Conservation (phyloP, 78 protist genomes). For the Diacronema lutheri region DNA sequence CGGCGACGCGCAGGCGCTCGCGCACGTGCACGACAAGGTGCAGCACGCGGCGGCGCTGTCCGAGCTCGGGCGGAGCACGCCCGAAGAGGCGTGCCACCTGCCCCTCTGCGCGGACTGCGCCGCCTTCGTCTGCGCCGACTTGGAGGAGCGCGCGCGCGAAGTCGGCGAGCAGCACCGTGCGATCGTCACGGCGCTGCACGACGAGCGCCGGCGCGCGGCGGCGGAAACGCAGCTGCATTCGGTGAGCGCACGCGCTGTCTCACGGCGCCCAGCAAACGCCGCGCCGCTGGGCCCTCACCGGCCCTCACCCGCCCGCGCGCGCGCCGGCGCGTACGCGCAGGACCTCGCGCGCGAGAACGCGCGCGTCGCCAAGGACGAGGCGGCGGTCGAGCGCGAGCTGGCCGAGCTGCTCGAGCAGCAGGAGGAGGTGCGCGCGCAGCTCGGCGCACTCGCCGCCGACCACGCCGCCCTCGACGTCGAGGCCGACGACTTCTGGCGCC, state of each 20-base stretch:
- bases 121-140: background rate
- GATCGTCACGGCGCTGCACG: background rate
- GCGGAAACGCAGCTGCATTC: background rate
- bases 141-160: background rate
- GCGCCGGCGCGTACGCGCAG: too few relatives aligned
- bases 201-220: background rate
- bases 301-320: background rate
- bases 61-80: too few relatives aligned
- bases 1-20: too few relatives aligned
- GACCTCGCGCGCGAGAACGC: too few relatives aligned
- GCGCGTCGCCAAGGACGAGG: too few relatives aligned
- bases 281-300: background rate
- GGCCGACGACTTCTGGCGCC: background rate
- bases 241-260: too few relatives aligned
- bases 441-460: background rate
- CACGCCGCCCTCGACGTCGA: background rate
- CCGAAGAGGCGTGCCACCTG: background rate
- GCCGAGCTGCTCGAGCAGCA: background rate
- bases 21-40: too few relatives aligned
- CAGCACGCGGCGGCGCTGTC: too few relatives aligned
- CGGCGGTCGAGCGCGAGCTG: background rate
- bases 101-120: slow-evolving; percentile 15
- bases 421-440: background rate
- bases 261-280: too few relatives aligned
- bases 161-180: background rate